phyloP scores from a whole-genome alignment of 2,329 filamentous ascomycete genomes.

The Ciborinia camelliae region DNA sequence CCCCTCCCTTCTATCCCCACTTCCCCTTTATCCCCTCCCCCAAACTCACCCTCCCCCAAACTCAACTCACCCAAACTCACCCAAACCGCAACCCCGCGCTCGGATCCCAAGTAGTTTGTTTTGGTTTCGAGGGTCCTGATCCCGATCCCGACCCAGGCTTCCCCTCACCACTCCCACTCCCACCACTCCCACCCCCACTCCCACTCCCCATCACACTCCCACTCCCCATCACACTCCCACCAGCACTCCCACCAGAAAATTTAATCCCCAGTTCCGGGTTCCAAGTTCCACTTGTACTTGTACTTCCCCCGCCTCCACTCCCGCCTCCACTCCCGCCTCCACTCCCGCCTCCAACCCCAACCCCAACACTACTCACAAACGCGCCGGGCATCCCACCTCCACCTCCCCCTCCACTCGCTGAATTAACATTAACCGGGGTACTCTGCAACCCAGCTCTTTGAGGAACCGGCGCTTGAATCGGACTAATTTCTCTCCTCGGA shows the following conservation, averaged over 20 bases:
- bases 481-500: slow-evolving; percentile 2
- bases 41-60: too few species aligned
- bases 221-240: too few species aligned
- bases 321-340: slow-evolving; percentile 23
- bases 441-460: slow-evolving; percentile 26
- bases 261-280: slow-evolving; percentile 76
- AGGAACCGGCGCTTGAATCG: slow-evolving; percentile 17
- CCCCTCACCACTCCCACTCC: neutral
- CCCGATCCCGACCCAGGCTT: slow-evolving; percentile 5
- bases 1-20: too few species aligned
- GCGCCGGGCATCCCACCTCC: neutral
- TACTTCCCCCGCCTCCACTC: too few species aligned
- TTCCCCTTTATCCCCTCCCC: too few species aligned
- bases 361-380: neutral
- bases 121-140: neutral
- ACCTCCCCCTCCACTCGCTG: neutral
- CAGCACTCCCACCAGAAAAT: slow-evolving; percentile 50
- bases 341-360: slow-evolving; percentile 20
- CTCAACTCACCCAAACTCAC: slow-evolving; percentile 19
- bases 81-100: slow-evolving; percentile 35
- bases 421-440: slow-evolving; percentile 39
- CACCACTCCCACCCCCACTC: slow-evolving; percentile 15
- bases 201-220: too few species aligned
- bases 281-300: slow-evolving; percentile 71
- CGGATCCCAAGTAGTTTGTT: slow-evolving; percentile 33